phyloP scores from a whole-genome alignment of 768 basidiomycete genomes.

The Crassisporium funariophilum region DNA sequence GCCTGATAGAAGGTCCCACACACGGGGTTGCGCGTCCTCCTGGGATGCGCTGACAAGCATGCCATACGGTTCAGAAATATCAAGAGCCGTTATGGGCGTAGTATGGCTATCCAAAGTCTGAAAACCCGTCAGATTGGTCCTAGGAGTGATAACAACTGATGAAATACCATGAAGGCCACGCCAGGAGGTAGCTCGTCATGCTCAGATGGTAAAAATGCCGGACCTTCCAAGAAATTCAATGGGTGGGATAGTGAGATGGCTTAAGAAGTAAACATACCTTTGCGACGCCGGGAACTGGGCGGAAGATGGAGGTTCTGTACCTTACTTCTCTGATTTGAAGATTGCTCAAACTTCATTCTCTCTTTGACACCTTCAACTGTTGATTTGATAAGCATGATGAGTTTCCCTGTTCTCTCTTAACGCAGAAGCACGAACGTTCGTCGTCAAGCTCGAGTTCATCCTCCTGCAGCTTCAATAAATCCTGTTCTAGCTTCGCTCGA shows the following conservation, averaged over 20 bases:
- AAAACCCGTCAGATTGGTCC: slow-evolving; percentile 10
- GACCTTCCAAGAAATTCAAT: slow-evolving; percentile 50
- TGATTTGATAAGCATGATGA: slow-evolving; percentile 1
- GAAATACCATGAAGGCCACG: slow-evolving; percentile 91
- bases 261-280: slow-evolving; percentile 44
- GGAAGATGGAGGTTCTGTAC: slow-evolving; percentile 47
- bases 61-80: slow-evolving; percentile 97
- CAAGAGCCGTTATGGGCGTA: slow-evolving; percentile 83
- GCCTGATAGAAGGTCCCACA: slow-evolving; percentile 94
- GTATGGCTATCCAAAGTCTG: slow-evolving; percentile 84
- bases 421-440: slow-evolving; percentile 64
- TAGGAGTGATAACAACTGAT: slow-evolving; percentile 1
- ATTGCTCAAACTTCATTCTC: slow-evolving; percentile 72
- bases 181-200: slow-evolving; percentile 94
- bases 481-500: slow-evolving; percentile 75
- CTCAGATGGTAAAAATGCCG: slow-evolving; percentile 95
- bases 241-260: not conserved
- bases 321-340: slow-evolving; percentile 32
- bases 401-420: too few relatives aligned
- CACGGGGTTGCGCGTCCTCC: slow-evolving; percentile 83
- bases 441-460: slow-evolving; percentile 97
- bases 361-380: slow-evolving; percentile 90
- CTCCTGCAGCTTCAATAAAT: slow-evolving; percentile 86
- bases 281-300: slow-evolving; percentile 68
- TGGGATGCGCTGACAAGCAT: slow-evolving; percentile 86